Conservation (phyloP, 1,284 basidiomycete genomes). For the Tranzscheliella williamsii region DNA sequence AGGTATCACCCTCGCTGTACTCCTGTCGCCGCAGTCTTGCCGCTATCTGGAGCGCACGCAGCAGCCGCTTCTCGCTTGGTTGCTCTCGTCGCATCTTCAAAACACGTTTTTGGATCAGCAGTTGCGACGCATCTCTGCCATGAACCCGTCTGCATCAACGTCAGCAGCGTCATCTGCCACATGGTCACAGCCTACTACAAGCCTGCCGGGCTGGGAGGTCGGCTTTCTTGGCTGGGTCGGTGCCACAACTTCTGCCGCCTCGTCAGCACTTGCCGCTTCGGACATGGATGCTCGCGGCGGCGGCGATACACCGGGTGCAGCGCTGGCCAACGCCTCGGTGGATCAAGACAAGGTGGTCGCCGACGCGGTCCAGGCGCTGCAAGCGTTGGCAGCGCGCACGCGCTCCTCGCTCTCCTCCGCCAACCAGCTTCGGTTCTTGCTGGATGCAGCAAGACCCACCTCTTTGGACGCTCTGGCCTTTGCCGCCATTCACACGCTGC, state of each 20-base stretch:
- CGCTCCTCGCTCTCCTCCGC: conserved; percentile 8
- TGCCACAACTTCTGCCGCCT: conserved; percentile 18
- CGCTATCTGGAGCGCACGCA: conserved; percentile 5
- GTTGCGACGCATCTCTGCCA: conserved; percentile 25
- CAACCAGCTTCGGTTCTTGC: conserved; percentile 5
- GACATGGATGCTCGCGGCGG: conserved; percentile 26
- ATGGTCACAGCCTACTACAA: conserved; percentile 19
- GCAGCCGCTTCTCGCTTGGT: conserved; percentile 19
- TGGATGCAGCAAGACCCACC: conserved; percentile 11
- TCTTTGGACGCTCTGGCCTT: conserved; percentile 42
- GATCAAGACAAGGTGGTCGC: conserved; percentile 23
- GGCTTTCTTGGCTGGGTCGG: conserved; percentile 40
- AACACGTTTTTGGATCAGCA: conserved; percentile 35
- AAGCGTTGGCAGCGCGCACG: conserved; percentile 21
- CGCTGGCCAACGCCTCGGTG: conserved; percentile 18
- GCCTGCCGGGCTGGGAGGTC: conserved; percentile 39
- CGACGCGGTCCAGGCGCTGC: conserved; percentile 21
- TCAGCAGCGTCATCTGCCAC: neutral
- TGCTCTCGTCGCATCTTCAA: conserved; percentile 20
- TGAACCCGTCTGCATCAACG: conserved; percentile 21
- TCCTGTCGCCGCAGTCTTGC: conserved; percentile 23
- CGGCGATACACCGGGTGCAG: conserved; percentile 32
- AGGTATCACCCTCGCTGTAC: conserved; percentile 22
- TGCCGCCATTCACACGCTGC: conserved; percentile 37
- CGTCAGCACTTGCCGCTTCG: conserved; percentile 11